Conservation (phyloP, 441 rosid genomes). For the Francoa sonchifolia region DNA sequence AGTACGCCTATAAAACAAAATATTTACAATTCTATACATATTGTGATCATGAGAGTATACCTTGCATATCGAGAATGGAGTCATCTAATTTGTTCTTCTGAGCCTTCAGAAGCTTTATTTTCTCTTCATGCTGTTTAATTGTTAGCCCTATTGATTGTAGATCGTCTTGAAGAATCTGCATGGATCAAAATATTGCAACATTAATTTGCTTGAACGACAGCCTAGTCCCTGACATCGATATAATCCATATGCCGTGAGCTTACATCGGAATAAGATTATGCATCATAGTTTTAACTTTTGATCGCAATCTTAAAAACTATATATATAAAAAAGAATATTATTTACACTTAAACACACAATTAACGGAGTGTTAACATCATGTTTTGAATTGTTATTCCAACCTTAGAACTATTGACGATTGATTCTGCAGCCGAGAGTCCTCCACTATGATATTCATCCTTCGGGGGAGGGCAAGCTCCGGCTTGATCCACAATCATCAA, state of each 20-base stretch:
- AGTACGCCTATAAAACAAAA: no score
- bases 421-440: constrained; percentile 27
- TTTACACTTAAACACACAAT: background rate
- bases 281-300: no score
- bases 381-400: constrained; percentile 7
- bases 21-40: no score
- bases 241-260: no score
- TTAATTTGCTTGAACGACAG: background rate
- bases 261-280: no score
- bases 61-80: constrained; percentile 51
- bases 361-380: background rate
- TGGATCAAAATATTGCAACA: constrained; percentile 7
- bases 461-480: constrained; percentile 15
- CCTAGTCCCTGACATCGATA: background rate
- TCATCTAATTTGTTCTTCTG: constrained; percentile 46
- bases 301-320: no score
- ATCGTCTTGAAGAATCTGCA: constrained; percentile 61
- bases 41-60: constrained; percentile 17
- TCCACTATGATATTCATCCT: constrained; percentile 27
- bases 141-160: constrained; percentile 39
- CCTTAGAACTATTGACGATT: constrained; percentile 32
- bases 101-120: constrained; percentile 30
- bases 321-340: background rate
- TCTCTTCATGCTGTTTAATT: constrained; percentile 57
- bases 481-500: constrained; percentile 25